Evolutionary conservation across 2,329 filamentous ascomycete species (phyloP).

Genomic region (Xylariales sp.): DNA sequence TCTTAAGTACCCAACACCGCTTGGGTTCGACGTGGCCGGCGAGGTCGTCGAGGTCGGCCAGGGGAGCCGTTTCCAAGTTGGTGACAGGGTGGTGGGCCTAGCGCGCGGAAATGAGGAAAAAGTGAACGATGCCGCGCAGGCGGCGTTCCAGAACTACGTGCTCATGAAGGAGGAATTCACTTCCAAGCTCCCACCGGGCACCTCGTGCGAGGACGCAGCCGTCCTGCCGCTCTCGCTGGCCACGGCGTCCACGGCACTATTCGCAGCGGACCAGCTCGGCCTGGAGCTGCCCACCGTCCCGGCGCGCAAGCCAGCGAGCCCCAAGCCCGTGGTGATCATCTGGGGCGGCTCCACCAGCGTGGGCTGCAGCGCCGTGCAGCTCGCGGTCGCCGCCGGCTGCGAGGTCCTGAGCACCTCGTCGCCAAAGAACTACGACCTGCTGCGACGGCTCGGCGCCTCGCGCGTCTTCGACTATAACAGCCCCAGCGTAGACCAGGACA

Average conservation of each 20-base stretch:
- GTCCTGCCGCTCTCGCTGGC: conserved; percentile 21
- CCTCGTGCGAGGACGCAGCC: conserved; percentile 14
- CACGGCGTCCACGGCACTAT: conserved; percentile 21
- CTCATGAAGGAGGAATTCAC: conserved; percentile 6
- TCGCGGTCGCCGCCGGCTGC: conserved; percentile 37
- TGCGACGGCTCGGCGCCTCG: conserved; percentile 33
- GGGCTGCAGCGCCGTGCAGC: conserved; percentile 40
- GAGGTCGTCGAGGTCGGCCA: conserved; percentile 22
- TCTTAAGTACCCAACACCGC: conserved; percentile 22
- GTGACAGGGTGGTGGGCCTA: conserved; percentile 25
- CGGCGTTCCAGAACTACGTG: conserved; percentile 23
- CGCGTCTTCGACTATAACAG: conserved; percentile 37
- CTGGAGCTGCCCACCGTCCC: conserved; percentile 12
- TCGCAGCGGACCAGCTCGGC: conserved; percentile 14
- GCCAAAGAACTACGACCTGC: conserved; percentile 32
- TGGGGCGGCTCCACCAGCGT: conserved; percentile 42
- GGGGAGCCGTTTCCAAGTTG: conserved; percentile 18
- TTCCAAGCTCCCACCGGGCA: conserved; percentile 12
- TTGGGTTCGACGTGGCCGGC: conserved; percentile 27
- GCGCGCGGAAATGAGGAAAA: too few species aligned
- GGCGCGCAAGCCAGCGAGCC: too few species aligned
- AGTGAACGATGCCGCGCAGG: conserved; percentile 13
- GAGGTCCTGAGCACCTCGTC: conserved; percentile 36
- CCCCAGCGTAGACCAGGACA: conserved; percentile 18
- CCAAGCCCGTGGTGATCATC: conserved; percentile 41